Evolutionary conservation across 2,329 filamentous ascomycete genomes (phyloP).

Genomic region (Tolypocladium nubicola): DNA sequence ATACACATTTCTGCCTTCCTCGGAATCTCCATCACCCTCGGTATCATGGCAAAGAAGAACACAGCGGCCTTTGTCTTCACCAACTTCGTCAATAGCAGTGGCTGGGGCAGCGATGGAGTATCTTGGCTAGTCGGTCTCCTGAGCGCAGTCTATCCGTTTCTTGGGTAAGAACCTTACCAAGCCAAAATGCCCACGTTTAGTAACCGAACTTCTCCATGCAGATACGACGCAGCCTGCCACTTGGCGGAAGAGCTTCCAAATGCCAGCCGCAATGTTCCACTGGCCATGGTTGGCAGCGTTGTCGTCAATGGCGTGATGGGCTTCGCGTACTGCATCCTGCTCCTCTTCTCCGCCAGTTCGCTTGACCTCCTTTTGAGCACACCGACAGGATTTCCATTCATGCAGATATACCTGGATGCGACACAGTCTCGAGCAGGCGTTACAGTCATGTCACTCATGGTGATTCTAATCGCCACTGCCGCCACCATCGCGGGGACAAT

Average conservation of each 20-base stretch:
- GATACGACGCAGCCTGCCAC: conserved; percentile 23
- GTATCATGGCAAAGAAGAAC: conserved; percentile 20
- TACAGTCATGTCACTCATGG: conserved; percentile 17
- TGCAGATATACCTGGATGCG: conserved; percentile 25
- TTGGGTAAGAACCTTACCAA: conserved; percentile 15
- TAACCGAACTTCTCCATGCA: background rate
- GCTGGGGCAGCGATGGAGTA: conserved; percentile 18
- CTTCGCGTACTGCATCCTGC: conserved; percentile 27
- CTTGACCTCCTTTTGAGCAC: conserved; percentile 26
- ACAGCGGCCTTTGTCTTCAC: conserved; percentile 17
- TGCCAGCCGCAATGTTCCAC: conserved; percentile 19
- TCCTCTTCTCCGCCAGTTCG: conserved; percentile 33
- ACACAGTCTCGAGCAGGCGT: conserved; percentile 14
- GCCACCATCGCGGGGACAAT: conserved; percentile 21
- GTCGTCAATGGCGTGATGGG: conserved; percentile 34
- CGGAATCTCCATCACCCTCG: conserved; percentile 15
- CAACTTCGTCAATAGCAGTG: conserved; percentile 19
- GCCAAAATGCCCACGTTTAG: background rate
- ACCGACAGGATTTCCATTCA: conserved; percentile 30
- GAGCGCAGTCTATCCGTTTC: conserved; percentile 20
- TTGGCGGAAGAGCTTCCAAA: conserved; percentile 22
- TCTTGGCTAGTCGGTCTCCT: conserved; percentile 22
- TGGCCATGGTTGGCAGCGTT: conserved; percentile 22
- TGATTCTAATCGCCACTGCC: conserved; percentile 15
- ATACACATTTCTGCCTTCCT: conserved; percentile 17